Base-by-base conservation (phyloP, 2,329 filamentous ascomycete species). In the Penicillium verrucosum region DNA sequence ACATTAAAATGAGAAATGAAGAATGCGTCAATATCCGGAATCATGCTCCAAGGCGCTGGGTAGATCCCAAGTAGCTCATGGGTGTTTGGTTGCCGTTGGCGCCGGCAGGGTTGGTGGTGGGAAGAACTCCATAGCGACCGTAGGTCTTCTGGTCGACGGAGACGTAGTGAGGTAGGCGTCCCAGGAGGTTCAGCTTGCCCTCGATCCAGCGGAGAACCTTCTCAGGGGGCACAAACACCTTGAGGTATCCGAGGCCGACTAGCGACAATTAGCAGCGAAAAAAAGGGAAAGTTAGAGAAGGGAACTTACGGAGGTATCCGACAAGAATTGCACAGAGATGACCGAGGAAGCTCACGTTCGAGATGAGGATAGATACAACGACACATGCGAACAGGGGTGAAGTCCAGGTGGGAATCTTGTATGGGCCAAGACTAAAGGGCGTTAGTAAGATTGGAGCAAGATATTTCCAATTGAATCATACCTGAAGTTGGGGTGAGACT, bases 71-170 rank as follows among this genome's bases (percentile, higher is more conserved):
- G 57, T 89, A 82, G 53, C 85, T 85, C 64, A 89, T 78, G 14
- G 77, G 75, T 36, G 77, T 73, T 30, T 70, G 68, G 42, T 51
- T 64, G 25, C 56, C 76, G 61, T 50, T 73, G 66, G 44, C 57
- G 65, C 29, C 70, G n/a, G 63, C 59, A 18, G 68, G 50, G 38
- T 61, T 70, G 21, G 73, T 79, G 1, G 85, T 82, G 2, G 92
- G 93, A 55, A 97, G 78, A 14, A 97, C 89, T 2, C 93, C 93
- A 67, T 96, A 97, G 51, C 93, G 83, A 8, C 93, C 93, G 68
- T 93, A 96, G 6, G 90, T 96, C 81, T 96, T 97, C 75, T 96
- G 92, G 69, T 97, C 93, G 16, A 97, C 87, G 55, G 90, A 95
- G 46, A 97, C 89, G 68, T 96, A 97, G 75, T 96, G 90, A 43